Conservation (phyloP, 495 filamentous ascomycete species). For the Monascus purpureus region DNA sequence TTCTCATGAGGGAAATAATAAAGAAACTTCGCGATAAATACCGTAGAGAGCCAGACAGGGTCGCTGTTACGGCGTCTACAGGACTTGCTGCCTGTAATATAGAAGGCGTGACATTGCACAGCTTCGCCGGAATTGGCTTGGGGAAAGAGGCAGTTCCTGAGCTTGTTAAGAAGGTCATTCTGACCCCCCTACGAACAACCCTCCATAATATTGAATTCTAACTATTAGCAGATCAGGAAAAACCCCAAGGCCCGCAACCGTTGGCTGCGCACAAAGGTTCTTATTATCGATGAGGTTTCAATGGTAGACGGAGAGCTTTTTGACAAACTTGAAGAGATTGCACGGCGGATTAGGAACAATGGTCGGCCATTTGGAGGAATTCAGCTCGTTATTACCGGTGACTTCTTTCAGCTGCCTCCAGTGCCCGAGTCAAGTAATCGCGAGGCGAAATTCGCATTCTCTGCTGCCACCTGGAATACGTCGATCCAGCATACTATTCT, state of each 20-base stretch:
- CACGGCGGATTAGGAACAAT: slow-evolving; percentile 68
- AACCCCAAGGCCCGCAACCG: slow-evolving; percentile 78
- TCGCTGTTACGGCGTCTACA: slow-evolving; percentile 91
- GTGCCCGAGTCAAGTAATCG: slow-evolving; percentile 62
- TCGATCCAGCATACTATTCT: slow-evolving; percentile 93
- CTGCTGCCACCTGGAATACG: slow-evolving; percentile 80
- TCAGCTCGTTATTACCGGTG: slow-evolving; percentile 87
- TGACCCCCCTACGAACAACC: neutral
- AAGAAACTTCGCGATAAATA: slow-evolving; percentile 61
- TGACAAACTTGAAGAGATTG: slow-evolving; percentile 86
- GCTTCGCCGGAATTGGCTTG: slow-evolving; percentile 87
- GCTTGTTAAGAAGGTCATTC: slow-evolving; percentile 59
- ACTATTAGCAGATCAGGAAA: slow-evolving; percentile 45
- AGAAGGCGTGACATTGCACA: slow-evolving; percentile 88
- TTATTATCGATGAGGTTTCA: slow-evolving; percentile 90
- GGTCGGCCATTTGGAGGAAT: slow-evolving; percentile 91
- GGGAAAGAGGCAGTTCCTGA: slow-evolving; percentile 77
- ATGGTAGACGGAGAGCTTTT: slow-evolving; percentile 98
- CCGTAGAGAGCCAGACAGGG: slow-evolving; percentile 55
- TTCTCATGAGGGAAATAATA: slow-evolving; percentile 86
- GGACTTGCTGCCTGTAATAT: slow-evolving; percentile 95
- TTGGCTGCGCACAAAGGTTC: slow-evolving; percentile 75
- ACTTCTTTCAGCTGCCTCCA: slow-evolving; percentile 94
- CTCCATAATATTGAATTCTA: slow-evolving; percentile 3
- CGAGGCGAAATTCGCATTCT: slow-evolving; percentile 77